Base-by-base conservation (phyloP, 2,329 filamentous ascomycete genomes). In the Exophiala viscosa region DNA sequence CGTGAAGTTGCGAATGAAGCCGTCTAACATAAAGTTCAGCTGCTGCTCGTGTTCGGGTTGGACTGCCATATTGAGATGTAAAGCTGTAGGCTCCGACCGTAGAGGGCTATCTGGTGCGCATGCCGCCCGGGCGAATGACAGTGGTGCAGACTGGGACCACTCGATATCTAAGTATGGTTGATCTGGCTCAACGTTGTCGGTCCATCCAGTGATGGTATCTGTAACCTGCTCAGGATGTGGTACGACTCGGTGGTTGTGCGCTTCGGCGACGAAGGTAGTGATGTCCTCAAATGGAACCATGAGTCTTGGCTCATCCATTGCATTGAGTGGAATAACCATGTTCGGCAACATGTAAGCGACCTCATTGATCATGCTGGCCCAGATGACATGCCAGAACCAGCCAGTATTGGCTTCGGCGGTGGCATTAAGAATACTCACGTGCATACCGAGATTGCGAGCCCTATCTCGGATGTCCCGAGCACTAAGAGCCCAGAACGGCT, bases 271-370 rank as follows among this genome's bases (percentile, higher is more conserved):
- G 11, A 18, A 23, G 28, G 40, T 28, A 35, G 70, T 63, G 11
- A 77, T 70, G 17, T 69, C 67, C 44, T 78, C 74, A 69, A 70
- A 77, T 0, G 73, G 72, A 3, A 76, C 73, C 13, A 77, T 66
- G 5, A 78, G 58, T 2, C 75, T 67, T 33, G 70, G 70, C 62
- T 78, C 73, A 49, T 78, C 76, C 73, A 77, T 77, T 32, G 69
- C 62, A 57, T 78, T 78, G 45, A 77, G 66, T 0, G 75, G 67
- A 42, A 78, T 64, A 48, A 76, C 70, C 32, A 78, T 59, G 57
- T 78, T 74, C 3, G 75, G 75, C 11, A 77, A 63, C 14, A 65
- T 60, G 4, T 67, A 57, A 17, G 64, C 45, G 8, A 77, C 65
- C 8, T 64, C 68, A 31, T 63, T 50, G 11, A 74, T 62, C 63